phyloP scores from a whole-genome alignment of 768 basidiomycete genomes.

The Candolleomyces aberdarensis region DNA sequence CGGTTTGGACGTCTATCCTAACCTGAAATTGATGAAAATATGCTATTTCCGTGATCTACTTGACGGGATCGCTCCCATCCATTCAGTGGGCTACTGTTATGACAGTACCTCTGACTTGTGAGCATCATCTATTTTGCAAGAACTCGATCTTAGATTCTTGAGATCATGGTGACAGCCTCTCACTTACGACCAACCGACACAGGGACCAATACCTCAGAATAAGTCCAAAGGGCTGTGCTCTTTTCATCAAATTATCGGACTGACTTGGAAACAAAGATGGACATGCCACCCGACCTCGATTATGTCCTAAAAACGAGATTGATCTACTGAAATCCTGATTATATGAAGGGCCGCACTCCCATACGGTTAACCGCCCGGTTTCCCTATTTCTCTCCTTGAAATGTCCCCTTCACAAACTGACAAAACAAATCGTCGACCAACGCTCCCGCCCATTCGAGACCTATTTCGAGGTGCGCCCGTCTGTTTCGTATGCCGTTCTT shows the following conservation, averaged over 20 bases:
- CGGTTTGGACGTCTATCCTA: constrained; percentile 3
- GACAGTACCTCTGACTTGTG: constrained; percentile 1
- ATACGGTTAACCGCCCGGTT: neutral
- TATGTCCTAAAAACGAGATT: constrained; percentile 3
- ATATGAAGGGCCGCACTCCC: neutral
- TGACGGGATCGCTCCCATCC: constrained; percentile 3
- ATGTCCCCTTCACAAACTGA: constrained; percentile 1
- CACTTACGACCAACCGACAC: constrained; percentile 4
- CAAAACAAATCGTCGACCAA: constrained; percentile 39
- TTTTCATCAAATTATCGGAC: constrained; percentile 8
- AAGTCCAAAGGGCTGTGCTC: constrained; percentile 4
- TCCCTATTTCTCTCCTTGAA: constrained; percentile 2
- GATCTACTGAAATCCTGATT: neutral
- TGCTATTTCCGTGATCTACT: constrained; percentile 1
- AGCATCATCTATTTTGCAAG: neutral
- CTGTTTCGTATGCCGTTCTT: neutral
- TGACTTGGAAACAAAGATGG: constrained; percentile 10
- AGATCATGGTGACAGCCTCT: constrained; percentile 1
- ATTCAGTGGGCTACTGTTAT: neutral
- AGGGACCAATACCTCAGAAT: neutral
- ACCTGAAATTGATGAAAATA: constrained; percentile 5
- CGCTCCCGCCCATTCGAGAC: constrained; percentile 70
- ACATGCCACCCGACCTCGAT: neutral
- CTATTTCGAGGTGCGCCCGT: constrained; percentile 52
- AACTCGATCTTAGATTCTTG: constrained; percentile 9